Evolutionary conservation across 495 filamentous ascomycete species (phyloP), one percentile per base, ranked within the genome.

Genomic region (Talaromyces liani): DNA sequence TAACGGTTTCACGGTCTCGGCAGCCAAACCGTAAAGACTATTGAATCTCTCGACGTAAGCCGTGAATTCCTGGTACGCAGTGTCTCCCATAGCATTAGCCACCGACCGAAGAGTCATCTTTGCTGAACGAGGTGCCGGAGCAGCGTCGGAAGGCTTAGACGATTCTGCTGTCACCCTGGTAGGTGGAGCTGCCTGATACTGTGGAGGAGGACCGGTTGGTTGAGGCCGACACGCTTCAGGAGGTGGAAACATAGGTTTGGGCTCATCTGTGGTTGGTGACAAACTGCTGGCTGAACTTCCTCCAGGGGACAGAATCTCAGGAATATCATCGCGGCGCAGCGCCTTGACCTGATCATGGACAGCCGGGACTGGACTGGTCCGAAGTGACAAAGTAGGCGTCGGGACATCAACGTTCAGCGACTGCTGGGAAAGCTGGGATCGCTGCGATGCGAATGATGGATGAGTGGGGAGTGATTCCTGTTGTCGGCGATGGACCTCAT

Each of bases 11-110:
- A 84, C 81, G 49, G 83, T 80, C 68, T 93, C 89, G 3, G 90
- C 87, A 55, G 91, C 87, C 12, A 89, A 72, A 29, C 80, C 76
- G 68, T 95, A 91, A 6, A 91, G 76, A 64, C 84, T 82, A 61
- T 84, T 82, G 66, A 91, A 80, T 69, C 88, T 88, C 34, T 78
- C 78, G 20, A 88, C 86, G 39, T 90, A 86, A 3, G 71, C 63
- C 33, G 86, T 82, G 67, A 96, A 93, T 3, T 87, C 82, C 0
- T 79, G 70, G 65, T 93, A 76, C 0, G 91, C 87, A 56, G 84
- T 84, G 45, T 91, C 87, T 14, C 80, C 81, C 39, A 79, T 65
- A 29, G 79, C 75, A 47, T 70, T 78, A 39, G 78, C 78, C 51
- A 77, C 64, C 0, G 71, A 71, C 1, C 75, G 72, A 22, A 79